Evolutionary conservation across 1,284 basidiomycete species (phyloP).

Genomic region (Xerocomus tenax): DNA sequence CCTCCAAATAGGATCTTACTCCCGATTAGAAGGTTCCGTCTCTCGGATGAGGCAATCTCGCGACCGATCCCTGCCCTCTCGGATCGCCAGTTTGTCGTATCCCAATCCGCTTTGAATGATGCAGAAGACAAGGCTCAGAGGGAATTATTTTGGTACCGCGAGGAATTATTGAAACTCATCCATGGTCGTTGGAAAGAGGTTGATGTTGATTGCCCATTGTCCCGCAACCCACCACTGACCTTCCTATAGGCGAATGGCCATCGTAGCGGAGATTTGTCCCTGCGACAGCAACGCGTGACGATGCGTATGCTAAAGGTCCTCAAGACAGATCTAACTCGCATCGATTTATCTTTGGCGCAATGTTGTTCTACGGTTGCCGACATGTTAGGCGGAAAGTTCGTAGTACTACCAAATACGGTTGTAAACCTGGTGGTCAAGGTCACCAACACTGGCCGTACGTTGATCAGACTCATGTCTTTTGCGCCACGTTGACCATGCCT

Average conservation of each 20-base stretch:
- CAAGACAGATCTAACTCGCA: slow-evolving; percentile 51
- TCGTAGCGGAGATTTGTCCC: slow-evolving; percentile 64
- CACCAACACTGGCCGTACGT: slow-evolving; percentile 52
- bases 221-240: slow-evolving; percentile 2
- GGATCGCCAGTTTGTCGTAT: slow-evolving; percentile 87
- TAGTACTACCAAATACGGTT: slow-evolving; percentile 50
- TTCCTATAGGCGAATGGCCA: slow-evolving; percentile 58
- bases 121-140: slow-evolving; percentile 56
- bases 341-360: slow-evolving; percentile 49
- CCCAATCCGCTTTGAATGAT: slow-evolving; percentile 56
- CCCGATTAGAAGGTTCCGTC: slow-evolving; percentile 62
- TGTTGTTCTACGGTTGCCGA: slow-evolving; percentile 27
- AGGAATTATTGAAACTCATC: slow-evolving; percentile 67
- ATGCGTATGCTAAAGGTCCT: slow-evolving; percentile 68
- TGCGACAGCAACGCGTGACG: slow-evolving; percentile 70
- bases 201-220: not conserved
- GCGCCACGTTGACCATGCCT: slow-evolving; percentile 5
- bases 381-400: slow-evolving; percentile 34
- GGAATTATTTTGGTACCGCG: slow-evolving; percentile 90
- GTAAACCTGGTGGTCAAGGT: slow-evolving; percentile 48
- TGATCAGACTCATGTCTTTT: not conserved
- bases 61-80: slow-evolving; percentile 76
- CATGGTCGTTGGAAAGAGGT: slow-evolving; percentile 80
- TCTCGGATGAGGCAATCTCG: slow-evolving; percentile 51
- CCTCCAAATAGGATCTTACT: slow-evolving; percentile 56